These are phyloP conservation scores for Nicotiana paniculata DNA, from an alignment of 257 asterid species.

Conservation along the genomic window DNA sequence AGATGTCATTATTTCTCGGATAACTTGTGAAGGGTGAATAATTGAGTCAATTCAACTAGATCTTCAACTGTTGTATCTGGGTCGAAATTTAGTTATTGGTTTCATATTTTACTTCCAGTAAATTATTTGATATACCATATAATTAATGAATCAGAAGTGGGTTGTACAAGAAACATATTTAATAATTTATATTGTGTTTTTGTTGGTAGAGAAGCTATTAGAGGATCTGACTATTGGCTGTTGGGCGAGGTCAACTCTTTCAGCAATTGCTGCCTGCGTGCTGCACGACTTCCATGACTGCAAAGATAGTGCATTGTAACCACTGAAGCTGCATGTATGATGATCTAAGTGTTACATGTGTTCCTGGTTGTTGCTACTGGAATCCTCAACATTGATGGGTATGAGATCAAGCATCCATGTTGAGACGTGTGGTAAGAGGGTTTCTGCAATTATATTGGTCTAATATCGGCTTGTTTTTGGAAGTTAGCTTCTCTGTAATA, in stretches of 20 bases:
- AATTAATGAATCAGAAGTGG: background rate
- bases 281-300: background rate
- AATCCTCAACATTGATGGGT: slow-evolving; percentile 4
- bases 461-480: background rate
- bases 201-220: background rate
- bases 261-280: slow-evolving; percentile 1
- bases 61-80: background rate
- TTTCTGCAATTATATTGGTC: background rate
- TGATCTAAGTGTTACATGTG: background rate
- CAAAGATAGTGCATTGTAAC: background rate
- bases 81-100: background rate
- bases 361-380: background rate
- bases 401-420: background rate
- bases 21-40: slow-evolving; percentile 2
- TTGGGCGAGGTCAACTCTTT: slow-evolving; percentile 5
- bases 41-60: background rate
- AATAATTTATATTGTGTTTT: background rate
- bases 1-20: background rate
- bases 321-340: background rate
- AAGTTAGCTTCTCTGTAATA: background rate
- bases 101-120: background rate
- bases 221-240: slow-evolving; percentile 5
- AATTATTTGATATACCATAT: background rate
- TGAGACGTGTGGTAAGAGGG: slow-evolving; percentile 2
- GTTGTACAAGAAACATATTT: background rate